Conservation (phyloP, 148 eudicot species). For the Persicaria tinctoria region DNA sequence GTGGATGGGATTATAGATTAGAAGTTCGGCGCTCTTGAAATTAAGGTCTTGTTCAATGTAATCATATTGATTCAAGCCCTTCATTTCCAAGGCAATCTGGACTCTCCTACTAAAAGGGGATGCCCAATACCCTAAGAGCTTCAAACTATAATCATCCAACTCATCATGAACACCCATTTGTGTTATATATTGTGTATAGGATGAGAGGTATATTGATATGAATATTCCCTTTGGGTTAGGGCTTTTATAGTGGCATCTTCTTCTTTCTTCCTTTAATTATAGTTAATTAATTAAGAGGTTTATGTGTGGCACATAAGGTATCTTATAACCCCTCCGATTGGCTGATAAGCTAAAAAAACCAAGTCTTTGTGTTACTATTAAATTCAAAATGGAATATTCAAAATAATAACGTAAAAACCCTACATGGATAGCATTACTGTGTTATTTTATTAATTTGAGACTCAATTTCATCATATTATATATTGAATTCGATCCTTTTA, state of each 20-base stretch:
- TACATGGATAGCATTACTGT: constrained; percentile 8
- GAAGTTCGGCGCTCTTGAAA: constrained; percentile 21
- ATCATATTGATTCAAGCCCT: constrained; percentile 24
- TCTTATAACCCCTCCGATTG: neutral
- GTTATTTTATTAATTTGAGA: neutral
- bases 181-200: neutral
- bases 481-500: neutral
- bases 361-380: neutral
- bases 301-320: neutral
- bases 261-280: neutral
- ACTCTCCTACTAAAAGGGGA: constrained; percentile 22
- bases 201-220: neutral
- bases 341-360: neutral
- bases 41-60: constrained; percentile 26
- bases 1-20: constrained; percentile 26
- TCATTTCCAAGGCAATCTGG: constrained; percentile 20
- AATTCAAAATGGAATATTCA: neutral
- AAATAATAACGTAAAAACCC: neutral
- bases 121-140: constrained; percentile 23
- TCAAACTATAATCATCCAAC: constrained; percentile 11
- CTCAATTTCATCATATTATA: neutral
- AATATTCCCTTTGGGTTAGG: neutral
- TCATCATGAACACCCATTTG: neutral
- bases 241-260: neutral
- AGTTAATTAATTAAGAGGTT: neutral